These are phyloP conservation scores for Dacryopinax spathularia DNA, from an alignment of 768 basidiomycete species.

Conservation along the genomic window DNA sequence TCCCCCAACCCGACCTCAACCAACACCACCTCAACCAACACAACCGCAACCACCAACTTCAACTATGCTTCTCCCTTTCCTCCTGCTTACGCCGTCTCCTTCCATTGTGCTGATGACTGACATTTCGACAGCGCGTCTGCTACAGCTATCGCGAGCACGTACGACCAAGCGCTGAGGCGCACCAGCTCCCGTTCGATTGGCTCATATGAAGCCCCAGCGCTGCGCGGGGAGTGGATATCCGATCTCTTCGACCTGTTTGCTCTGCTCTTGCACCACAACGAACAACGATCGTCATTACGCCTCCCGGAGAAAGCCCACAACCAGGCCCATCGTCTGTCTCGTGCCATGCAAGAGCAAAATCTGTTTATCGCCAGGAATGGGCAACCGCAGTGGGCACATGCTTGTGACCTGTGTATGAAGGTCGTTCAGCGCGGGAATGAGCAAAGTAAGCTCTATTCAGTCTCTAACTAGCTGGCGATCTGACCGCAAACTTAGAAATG, in stretches of 20 bases:
- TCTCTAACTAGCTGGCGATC: neutral
- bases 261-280: slow-evolving; percentile 16
- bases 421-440: slow-evolving; percentile 10
- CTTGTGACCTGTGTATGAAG: slow-evolving; percentile 20
- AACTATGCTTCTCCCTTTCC: no score
- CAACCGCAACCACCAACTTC: no score
- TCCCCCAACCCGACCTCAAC: no score
- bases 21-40: no score
- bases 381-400: slow-evolving; percentile 22
- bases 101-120: no score
- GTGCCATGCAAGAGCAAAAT: slow-evolving; percentile 18
- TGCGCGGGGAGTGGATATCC: slow-evolving; percentile 18
- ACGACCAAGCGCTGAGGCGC: slow-evolving; percentile 15
- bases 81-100: no score
- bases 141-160: slow-evolving; percentile 22
- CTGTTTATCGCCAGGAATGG: no score
- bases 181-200: slow-evolving; percentile 5
- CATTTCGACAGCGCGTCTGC: slow-evolving; percentile 21
- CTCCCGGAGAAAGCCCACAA: slow-evolving; percentile 13
- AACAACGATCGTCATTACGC: slow-evolving; percentile 7
- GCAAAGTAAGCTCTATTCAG: slow-evolving; percentile 8
- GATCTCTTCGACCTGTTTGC: slow-evolving; percentile 18
- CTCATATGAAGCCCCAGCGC: slow-evolving; percentile 1
- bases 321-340: slow-evolving; percentile 14
- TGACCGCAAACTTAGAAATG: slow-evolving; percentile 5